Conservation (phyloP, 257 asterid genomes). For the Coffea eugenioides region DNA sequence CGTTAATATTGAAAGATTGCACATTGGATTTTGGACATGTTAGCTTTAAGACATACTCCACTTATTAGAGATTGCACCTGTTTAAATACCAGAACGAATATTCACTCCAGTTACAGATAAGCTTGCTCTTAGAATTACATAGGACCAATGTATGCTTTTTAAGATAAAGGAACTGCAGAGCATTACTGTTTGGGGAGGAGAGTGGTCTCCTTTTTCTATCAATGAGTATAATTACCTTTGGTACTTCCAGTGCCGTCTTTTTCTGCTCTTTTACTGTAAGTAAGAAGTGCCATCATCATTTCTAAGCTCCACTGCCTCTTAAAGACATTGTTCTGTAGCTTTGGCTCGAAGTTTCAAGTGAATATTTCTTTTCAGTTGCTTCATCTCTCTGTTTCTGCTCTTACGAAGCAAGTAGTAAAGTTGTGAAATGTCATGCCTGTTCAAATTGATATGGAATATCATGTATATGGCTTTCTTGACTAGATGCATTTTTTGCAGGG, state of each 20-base stretch:
- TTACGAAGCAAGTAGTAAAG: background rate
- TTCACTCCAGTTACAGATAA: background rate
- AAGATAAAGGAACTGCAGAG: no score
- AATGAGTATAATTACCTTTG: background rate
- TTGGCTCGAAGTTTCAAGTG: background rate
- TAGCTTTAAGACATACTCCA: background rate
- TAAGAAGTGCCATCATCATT: background rate
- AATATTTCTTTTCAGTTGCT: background rate
- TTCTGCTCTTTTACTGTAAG: background rate
- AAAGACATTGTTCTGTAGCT: background rate
- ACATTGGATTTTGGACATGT: background rate
- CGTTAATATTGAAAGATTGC: background rate
- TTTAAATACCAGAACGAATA: background rate
- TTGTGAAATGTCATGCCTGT: background rate
- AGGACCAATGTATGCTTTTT: background rate
- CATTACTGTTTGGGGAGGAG: background rate
- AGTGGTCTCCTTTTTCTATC: background rate
- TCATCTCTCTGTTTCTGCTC: background rate
- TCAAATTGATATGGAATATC: background rate
- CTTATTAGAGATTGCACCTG: background rate
- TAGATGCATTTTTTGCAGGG: conserved; percentile 72
- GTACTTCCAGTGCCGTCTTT: background rate
- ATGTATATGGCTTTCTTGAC: conserved; percentile 29
- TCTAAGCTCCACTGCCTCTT: background rate
- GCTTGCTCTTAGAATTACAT: no score